phyloP scores from a whole-genome alignment of 2,329 filamentous ascomycete genomes.

The Rhexocercosporidium sp. region DNA sequence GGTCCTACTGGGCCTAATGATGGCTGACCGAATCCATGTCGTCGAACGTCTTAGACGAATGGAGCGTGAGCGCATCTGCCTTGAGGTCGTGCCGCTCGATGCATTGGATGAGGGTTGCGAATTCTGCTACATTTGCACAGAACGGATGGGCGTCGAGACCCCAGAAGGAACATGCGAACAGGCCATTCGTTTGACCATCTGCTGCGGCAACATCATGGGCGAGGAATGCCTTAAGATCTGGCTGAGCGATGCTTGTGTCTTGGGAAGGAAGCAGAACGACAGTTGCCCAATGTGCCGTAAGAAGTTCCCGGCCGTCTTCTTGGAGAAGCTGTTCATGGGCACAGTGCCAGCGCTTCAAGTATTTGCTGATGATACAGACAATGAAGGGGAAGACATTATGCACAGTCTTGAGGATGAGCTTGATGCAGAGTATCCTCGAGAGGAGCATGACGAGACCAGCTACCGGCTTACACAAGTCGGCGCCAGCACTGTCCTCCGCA shows the following conservation, averaged over 20 bases:
- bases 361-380: too few species aligned
- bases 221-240: slow-evolving; percentile 29
- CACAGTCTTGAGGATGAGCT: too few species aligned
- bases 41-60: slow-evolving; percentile 16
- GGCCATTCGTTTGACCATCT: slow-evolving; percentile 30
- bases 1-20: slow-evolving; percentile 33
- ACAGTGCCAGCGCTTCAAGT: too few species aligned
- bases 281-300: slow-evolving; percentile 27
- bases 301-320: slow-evolving; percentile 21
- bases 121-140: slow-evolving; percentile 33
- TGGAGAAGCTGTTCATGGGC: slow-evolving; percentile 21
- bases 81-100: slow-evolving; percentile 12
- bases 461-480: too few species aligned
- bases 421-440: too few species aligned
- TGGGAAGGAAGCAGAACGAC: background rate
- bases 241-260: slow-evolving; percentile 5
- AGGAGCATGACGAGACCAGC: too few species aligned
- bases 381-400: too few species aligned
- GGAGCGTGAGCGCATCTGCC: slow-evolving; percentile 17
- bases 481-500: too few species aligned
- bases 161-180: slow-evolving; percentile 21
- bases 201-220: slow-evolving; percentile 34
- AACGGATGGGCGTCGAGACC: slow-evolving; percentile 22
- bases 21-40: slow-evolving; percentile 34
- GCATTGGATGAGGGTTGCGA: slow-evolving; percentile 19